Conservation (phyloP, 208 protist species). For the Acanthamoeba castellanii region DNA sequence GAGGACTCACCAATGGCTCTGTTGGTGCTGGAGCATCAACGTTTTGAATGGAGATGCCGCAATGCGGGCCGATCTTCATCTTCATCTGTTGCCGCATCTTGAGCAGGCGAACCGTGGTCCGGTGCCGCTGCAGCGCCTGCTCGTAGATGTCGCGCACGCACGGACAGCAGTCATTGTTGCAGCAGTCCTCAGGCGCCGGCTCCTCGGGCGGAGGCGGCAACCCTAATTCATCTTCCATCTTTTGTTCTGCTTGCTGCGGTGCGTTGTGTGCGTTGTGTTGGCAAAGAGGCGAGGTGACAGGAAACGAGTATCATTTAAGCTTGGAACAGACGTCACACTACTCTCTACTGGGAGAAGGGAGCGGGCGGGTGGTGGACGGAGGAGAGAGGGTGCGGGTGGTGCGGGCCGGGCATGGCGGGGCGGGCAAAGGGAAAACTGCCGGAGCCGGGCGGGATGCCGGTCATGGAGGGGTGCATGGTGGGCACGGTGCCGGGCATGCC, state of each 20-base stretch:
- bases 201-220: constrained; percentile 7
- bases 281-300: too few species aligned
- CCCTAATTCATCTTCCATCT: neutral
- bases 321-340: too few species aligned
- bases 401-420: neutral
- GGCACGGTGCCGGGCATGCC: constrained; percentile 39
- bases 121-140: constrained; percentile 15
- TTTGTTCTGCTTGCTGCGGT: too few species aligned
- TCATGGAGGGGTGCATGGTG: neutral
- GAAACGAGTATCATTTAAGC: neutral
- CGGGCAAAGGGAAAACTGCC: constrained; percentile 55
- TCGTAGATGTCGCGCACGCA: constrained; percentile 51
- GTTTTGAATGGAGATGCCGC: neutral
- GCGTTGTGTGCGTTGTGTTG: too few species aligned
- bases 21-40: neutral
- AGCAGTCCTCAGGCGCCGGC: constrained; percentile 37
- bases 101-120: neutral
- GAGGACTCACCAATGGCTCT: neutral
- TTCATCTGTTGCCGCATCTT: constrained; percentile 47
- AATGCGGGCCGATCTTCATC: neutral
- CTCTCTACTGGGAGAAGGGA: constrained; percentile 32
- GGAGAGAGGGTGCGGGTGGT: neutral
- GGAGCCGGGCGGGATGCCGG: neutral
- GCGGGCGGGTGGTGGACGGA: neutral
- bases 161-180: constrained; percentile 10